phyloP scores from a whole-genome alignment of 2,329 filamentous ascomycete genomes.

The Elsinoe necatrix region DNA sequence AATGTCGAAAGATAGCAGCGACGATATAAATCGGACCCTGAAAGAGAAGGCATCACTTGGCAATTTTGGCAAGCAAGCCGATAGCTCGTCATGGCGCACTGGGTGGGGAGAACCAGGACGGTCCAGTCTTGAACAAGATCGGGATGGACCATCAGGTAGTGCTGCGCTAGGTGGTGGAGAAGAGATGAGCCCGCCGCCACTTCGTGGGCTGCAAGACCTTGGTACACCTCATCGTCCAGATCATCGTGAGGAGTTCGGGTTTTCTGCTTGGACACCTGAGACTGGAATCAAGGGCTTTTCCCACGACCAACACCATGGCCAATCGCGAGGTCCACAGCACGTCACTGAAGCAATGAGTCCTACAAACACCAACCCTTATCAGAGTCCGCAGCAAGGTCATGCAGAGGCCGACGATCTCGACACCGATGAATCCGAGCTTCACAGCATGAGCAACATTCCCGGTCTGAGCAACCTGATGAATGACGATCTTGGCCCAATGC shows the following conservation, averaged over 20 bases:
- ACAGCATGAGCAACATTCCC: conserved; percentile 36
- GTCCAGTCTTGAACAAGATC: conserved; percentile 56
- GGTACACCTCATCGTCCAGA: conserved; percentile 39
- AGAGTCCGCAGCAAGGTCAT: conserved; percentile 74
- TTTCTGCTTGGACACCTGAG: conserved; percentile 52
- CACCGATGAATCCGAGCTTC: conserved; percentile 25
- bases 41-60: conserved; percentile 49
- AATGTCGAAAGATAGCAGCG: conserved; percentile 67
- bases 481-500: conserved; percentile 16
- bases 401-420: conserved; percentile 48
- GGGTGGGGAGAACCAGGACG: conserved; percentile 21
- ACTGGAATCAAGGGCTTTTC: conserved; percentile 25
- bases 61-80: conserved; percentile 46
- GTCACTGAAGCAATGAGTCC: conserved; percentile 69
- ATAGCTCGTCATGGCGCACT: conserved; percentile 44
- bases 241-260: conserved; percentile 50
- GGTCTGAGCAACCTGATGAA: conserved; percentile 47
- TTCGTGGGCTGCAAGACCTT: conserved; percentile 36
- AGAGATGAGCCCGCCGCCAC: conserved; percentile 52
- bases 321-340: conserved; percentile 45
- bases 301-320: conserved; percentile 43
- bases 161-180: conserved; percentile 68
- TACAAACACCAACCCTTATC: conserved; percentile 91
- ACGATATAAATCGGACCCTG: conserved; percentile 45
- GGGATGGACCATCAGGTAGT: conserved; percentile 56